Evolutionary conservation across 2,329 filamentous ascomycete genomes (phyloP).

Genomic region (Hymenoscyphus linearis): DNA sequence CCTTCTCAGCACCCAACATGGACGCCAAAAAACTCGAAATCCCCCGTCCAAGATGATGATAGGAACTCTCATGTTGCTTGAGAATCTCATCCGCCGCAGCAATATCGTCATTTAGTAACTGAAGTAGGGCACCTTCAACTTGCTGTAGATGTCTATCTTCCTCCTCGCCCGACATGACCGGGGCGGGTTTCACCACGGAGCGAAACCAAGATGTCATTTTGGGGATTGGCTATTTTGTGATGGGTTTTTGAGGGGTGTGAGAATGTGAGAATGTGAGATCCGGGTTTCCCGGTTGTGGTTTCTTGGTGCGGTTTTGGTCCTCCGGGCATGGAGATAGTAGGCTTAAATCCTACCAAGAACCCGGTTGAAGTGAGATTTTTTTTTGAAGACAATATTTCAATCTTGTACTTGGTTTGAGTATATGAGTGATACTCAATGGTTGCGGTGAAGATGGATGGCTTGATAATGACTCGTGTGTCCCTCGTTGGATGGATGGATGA

Average conservation of each 20-base stretch:
- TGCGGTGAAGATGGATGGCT: background rate
- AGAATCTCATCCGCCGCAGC: slow-evolving; percentile 73
- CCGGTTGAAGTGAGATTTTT: background rate
- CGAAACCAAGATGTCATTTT: slow-evolving; percentile 32
- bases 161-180: slow-evolving; percentile 32
- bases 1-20: slow-evolving; percentile 85
- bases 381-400: background rate
- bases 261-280: background rate
- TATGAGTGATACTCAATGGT: background rate
- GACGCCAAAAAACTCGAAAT: slow-evolving; percentile 81
- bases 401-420: background rate
- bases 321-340: background rate
- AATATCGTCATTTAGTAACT: slow-evolving; percentile 88
- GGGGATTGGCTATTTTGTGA: background rate
- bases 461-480: background rate
- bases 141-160: slow-evolving; percentile 52
- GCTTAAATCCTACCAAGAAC: background rate
- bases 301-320: background rate
- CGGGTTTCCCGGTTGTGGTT: background rate
- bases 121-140: slow-evolving; percentile 58
- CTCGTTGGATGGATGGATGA: background rate
- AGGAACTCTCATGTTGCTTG: slow-evolving; percentile 70
- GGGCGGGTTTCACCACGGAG: slow-evolving; percentile 20
- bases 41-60: slow-evolving; percentile 77
- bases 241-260: background rate